Conservation (phyloP, 345 rosid species). For the Syzygium jambos region DNA sequence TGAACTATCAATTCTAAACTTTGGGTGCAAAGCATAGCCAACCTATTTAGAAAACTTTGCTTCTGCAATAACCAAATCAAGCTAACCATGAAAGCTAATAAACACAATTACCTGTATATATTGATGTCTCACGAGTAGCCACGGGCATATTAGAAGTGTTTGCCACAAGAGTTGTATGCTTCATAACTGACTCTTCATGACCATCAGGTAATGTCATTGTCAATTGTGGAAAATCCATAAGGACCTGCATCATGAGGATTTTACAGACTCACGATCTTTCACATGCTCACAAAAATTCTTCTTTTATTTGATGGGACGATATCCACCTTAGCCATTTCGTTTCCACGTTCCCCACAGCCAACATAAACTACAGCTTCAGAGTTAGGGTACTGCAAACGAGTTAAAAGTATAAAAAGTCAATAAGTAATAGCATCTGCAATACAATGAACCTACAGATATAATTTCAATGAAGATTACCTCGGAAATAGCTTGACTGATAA, state of each 20-base stretch:
- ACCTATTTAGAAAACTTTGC: neutral
- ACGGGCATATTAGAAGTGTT: slow-evolving; percentile 99
- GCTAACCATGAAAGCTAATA: neutral
- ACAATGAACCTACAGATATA: neutral
- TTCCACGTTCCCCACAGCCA: too few species aligned
- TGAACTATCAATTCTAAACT: neutral
- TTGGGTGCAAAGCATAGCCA: neutral
- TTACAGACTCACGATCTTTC: neutral
- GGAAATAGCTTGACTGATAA: slow-evolving; percentile 96
- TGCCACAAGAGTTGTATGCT: slow-evolving; percentile 97
- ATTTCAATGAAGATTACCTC: slow-evolving; percentile 37
- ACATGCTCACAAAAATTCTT: neutral
- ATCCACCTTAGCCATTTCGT: too few species aligned
- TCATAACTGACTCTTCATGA: slow-evolving; percentile 99
- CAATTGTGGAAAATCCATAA: slow-evolving; percentile 99
- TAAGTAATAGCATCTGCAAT: neutral
- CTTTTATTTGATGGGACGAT: too few species aligned
- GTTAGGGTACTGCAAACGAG: too few species aligned
- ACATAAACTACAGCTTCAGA: too few species aligned
- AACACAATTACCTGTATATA: slow-evolving; percentile 64
- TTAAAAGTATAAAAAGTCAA: neutral
- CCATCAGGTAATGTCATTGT: slow-evolving; percentile 99
- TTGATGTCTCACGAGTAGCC: slow-evolving; percentile 99
- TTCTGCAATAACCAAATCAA: neutral
- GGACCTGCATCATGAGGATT: slow-evolving; percentile 44